Base-by-base conservation (phyloP, 2,329 filamentous ascomycete genomes). In the Ophiostoma montium region DNA sequence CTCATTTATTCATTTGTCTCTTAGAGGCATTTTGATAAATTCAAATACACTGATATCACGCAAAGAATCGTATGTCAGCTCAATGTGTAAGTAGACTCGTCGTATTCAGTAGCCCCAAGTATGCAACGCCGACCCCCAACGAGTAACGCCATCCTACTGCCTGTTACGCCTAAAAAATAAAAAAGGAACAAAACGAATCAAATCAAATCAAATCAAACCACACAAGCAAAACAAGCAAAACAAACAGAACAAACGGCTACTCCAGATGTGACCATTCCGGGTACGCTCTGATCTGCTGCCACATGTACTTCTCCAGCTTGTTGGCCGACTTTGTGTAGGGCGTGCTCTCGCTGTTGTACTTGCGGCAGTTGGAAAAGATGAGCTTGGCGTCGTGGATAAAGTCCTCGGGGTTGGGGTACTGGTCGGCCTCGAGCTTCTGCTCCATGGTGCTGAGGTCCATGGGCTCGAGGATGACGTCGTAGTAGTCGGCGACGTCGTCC, bases 381-480 rank as follows among this genome's bases (percentile, higher is more conserved):
- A 96, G 76, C 61, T 81, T 82, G 10, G 89, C 86, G 62, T 98
- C 92, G 54, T 75, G 78, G 67, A 90, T 81, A 58, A 98, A 95
- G 59, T 96, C 92, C 61, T 96, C 88, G 0, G 92, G 90, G 0
- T 80, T 88, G 15, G 80, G 77, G 62, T 98, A 98, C 60, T 90
- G 78, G 65, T 96, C 92, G 35, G 87, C 86, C 61, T 96, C 89
- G 55, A 95, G 82, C 66, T 94, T 94, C 57, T 79, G 80, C 65
- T 96, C 92, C 90, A 98, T 96, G 18, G 89, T 95, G 44, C 78
- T 82, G 44, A 95, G 72, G 62, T 95, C 92, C 92, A 98, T 98
- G 33, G 92, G 92, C 63, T 95, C 85, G 62, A 89, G 89, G 70
- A 98, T 98, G 53, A 96, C 89, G 52, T 95, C 87, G 70, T 96